Base-by-base conservation (phyloP, 106 monocot genomes). In the Dendrobium chrysotoxum region DNA sequence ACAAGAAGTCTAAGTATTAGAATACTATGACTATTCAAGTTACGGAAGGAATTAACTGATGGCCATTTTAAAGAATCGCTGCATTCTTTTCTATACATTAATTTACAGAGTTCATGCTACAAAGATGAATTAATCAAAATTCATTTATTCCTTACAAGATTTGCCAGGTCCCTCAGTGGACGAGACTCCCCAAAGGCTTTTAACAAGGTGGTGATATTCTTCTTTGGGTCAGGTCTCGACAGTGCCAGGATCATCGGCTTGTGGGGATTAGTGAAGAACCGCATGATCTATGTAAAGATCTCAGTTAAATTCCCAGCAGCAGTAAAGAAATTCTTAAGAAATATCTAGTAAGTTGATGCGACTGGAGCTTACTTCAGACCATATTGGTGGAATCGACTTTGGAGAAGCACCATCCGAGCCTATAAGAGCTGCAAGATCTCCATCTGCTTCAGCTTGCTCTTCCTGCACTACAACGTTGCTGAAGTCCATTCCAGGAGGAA, bases 401-500 rank as follows among this genome's bases (percentile, higher is more conserved):
- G 89, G 91, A 77, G 97, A 89, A 80, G 88, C 74, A 38, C 86
- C 91, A 39, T 91, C 92, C 13, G 76, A 28, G 35, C 83, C 86
- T 38, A 80, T 83, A 53, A 86, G 8, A 17, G 86, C 80, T 39
- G 88, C 80, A 17, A 88, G 41, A 76, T 90, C 92, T 53, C 84
- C 88, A 53, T 87, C 94, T 64, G 84, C 84, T 67, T 92, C 92
- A 39, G 73, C 25, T 35, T 46, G 53, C 26, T 97, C 90, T 85
- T 92, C 97, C 71, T 91, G 94, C 50, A 81, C 89, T 61, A 81
- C 84, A 26, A 97, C 97, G 84, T 85, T 94, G 82, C 97, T 94
- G 83, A 97, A 97, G 86, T 97, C 97, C 97, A 97, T 94, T 15
- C 97, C 97, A 50, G 97, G 97, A 66, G 97, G 89, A 81, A 97